Base-by-base conservation (phyloP, 495 filamentous ascomycete genomes). In the Aspergillus coremiiformis region DNA sequence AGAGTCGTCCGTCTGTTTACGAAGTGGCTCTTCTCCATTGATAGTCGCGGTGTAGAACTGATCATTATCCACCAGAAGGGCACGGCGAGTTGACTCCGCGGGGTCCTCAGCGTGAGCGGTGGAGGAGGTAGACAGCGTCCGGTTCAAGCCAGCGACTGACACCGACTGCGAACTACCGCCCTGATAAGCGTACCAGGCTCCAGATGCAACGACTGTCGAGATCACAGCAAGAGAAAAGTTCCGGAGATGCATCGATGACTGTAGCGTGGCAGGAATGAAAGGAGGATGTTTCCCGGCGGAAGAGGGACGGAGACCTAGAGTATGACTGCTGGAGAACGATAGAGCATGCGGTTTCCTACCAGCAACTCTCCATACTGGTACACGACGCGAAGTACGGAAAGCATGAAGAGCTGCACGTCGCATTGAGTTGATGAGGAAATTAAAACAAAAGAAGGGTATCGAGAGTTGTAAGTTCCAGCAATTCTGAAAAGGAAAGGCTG, bases 41-140 rank as follows among this genome's bases (percentile, higher is more conserved):
- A 91, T 79, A 0, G 86, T 84, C 15, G 85, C 84, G 12, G 88
- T 90, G 58, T 89, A 94, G 32, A 96, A 79, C 64, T 87, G 80
- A 60, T 92, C 87, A 61, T 88, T 81, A 48, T 87, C 87, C 39
- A 97, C 86, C 19, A 92, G 76, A 39, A 95, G 72, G 20, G 69
- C 66, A 29, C 65, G 72, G 24, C 71, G 67, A 23, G 69, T 63
- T 15, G 62, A 41, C 5, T 70, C 65, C 3, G 64, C 49, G 11
- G 66, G 57, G 8, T 60, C 51, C 46, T 70, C 64, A 10, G 68
- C 63, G 39, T 68, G 57, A 19, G 64, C 65, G 51, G 59, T 65
- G 15, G 65, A 55, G 20, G 65, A 56, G 20, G 71, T 69, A 20
- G 69, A 59, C 41, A 56, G 53, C 10, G 68, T 53, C 30, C 57